Percentiles rank a stretch among this genome's conserved stretches.
phyloP scores from a whole-genome alignment of 345 rosid species.

The Eucalyptus marginata region DNA sequence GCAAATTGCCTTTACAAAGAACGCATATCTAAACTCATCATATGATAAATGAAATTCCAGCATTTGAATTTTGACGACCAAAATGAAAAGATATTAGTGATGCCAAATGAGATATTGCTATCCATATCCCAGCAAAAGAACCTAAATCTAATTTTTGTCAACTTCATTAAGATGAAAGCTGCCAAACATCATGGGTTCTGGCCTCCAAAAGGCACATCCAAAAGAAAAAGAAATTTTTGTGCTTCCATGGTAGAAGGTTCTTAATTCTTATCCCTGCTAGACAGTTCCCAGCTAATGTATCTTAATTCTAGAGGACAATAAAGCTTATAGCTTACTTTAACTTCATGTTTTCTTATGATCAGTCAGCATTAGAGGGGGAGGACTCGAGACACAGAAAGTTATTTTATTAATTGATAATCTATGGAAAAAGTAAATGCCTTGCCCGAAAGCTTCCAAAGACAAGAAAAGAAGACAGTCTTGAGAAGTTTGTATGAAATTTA shows the following conservation, averaged over 20 bases:
- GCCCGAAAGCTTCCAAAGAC: background rate
- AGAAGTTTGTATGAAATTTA: background rate
- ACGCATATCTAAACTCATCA: background rate
- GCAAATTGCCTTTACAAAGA: background rate
- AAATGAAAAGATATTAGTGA: background rate
- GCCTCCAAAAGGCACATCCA: background rate
- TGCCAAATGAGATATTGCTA: background rate
- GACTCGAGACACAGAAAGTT: background rate
- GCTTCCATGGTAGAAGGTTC: background rate
- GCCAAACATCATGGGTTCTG: background rate
- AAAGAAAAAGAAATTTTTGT: background rate
- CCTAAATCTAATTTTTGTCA: background rate
- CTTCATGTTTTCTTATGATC: background rate
- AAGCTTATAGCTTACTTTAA: background rate
- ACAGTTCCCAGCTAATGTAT: background rate
- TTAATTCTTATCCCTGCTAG: background rate
- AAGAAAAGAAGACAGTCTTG: background rate
- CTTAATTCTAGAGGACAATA: background rate
- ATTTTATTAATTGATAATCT: background rate
- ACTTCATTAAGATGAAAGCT: background rate
- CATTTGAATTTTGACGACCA: background rate
- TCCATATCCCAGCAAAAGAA: background rate
- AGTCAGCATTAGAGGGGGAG: background rate
- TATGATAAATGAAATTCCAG: background rate
- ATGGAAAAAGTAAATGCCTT: background rate